Percentiles rank a stretch among this genome's conserved stretches.
Conservation (phyloP, 352 stramenopile species). For the Phytophthora ohioensis region DNA sequence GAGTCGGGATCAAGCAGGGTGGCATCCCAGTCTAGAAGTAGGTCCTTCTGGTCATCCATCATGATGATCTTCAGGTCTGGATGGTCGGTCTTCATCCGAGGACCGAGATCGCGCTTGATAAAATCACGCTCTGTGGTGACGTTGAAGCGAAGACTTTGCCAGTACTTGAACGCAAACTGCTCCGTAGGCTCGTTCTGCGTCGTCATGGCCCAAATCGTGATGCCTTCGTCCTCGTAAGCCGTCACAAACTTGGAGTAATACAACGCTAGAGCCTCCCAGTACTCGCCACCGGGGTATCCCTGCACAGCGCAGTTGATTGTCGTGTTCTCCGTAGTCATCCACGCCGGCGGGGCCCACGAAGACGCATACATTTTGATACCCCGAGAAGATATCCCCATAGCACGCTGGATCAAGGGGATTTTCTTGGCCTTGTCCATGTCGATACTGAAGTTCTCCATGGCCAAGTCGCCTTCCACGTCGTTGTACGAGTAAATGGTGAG, state of each 20-base stretch:
- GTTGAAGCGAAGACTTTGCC: conserved; percentile 60
- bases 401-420: conserved; percentile 73
- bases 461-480: conserved; percentile 77
- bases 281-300: conserved; percentile 47
- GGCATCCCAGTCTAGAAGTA: conserved; percentile 49
- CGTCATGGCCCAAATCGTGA: conserved; percentile 77
- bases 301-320: conserved; percentile 57
- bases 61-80: conserved; percentile 79
- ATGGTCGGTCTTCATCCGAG: conserved; percentile 62
- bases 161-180: conserved; percentile 46
- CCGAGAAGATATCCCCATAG: conserved; percentile 49
- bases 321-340: conserved; percentile 80
- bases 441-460: conserved; percentile 85
- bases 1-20: conserved; percentile 60
- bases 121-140: conserved; percentile 55
- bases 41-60: conserved; percentile 81
- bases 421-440: conserved; percentile 87
- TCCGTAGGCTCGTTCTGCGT: conserved; percentile 82
- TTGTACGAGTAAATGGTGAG: conserved; percentile 90
- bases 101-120: conserved; percentile 74
- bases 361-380: conserved; percentile 77
- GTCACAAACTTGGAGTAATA: conserved; percentile 88
- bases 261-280: conserved; percentile 68
- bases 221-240: conserved; percentile 65
- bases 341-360: conserved; percentile 78